These are phyloP conservation scores for Sporothrix phasma DNA, from an alignment of 2,329 filamentous ascomycete genomes.

Conservation along the genomic window DNA sequence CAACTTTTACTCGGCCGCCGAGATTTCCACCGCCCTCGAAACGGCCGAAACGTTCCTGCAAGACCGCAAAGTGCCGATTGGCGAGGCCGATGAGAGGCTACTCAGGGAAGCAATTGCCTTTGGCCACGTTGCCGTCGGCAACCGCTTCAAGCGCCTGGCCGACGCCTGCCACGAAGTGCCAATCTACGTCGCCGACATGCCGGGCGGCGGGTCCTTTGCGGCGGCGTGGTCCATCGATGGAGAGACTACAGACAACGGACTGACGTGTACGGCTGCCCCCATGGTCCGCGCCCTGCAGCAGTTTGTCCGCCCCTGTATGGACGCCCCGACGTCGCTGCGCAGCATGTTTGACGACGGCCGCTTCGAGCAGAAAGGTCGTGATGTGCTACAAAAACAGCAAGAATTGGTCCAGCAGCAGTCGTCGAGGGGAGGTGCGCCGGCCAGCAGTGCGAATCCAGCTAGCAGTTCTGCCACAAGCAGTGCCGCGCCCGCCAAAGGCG, in stretches of 20 bases:
- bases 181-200: slow-evolving; percentile 59
- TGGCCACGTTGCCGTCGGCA: slow-evolving; percentile 49
- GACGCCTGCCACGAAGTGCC: slow-evolving; percentile 69
- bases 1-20: slow-evolving; percentile 57
- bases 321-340: slow-evolving; percentile 35
- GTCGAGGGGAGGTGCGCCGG: neutral
- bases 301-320: slow-evolving; percentile 37
- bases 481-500: neutral
- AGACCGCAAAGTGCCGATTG: slow-evolving; percentile 50
- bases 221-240: slow-evolving; percentile 55
- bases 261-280: slow-evolving; percentile 38
- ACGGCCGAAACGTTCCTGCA: slow-evolving; percentile 58
- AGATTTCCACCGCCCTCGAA: slow-evolving; percentile 55
- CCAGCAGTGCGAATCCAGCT: neutral
- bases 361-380: slow-evolving; percentile 28
- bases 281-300: slow-evolving; percentile 45
- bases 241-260: slow-evolving; percentile 32
- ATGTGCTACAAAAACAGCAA: slow-evolving; percentile 12
- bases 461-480: neutral
- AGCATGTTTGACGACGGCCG: slow-evolving; percentile 38
- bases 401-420: neutral
- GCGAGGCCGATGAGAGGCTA: slow-evolving; percentile 47
- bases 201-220: slow-evolving; percentile 39
- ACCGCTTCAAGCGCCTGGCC: slow-evolving; percentile 54
- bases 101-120: slow-evolving; percentile 56